These are phyloP conservation scores for Phragmites australis DNA, from an alignment of 176 grass and related monocot genomes.

Conservation along the genomic window DNA sequence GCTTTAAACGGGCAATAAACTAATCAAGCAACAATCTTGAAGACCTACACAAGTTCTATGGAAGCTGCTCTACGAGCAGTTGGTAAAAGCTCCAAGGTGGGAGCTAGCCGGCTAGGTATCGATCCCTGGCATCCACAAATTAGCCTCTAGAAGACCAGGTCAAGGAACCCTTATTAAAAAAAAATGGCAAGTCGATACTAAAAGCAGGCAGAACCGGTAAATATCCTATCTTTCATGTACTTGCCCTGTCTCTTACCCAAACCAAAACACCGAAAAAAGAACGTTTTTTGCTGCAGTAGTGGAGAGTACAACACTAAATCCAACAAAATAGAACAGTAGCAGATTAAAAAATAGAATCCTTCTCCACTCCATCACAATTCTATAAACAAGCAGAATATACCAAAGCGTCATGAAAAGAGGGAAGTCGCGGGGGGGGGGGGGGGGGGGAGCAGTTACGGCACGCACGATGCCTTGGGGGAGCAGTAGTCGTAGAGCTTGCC, in stretches of 20 bases:
- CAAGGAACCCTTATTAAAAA: no score
- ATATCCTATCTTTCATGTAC: background rate
- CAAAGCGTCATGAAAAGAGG: background rate
- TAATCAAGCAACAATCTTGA: slow-evolving; percentile 11
- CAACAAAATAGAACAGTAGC: background rate
- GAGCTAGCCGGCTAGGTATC: no score
- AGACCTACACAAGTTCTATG: background rate
- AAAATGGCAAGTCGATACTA: background rate
- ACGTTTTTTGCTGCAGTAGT: background rate
- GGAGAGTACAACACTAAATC: background rate
- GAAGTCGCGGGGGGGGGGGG: background rate
- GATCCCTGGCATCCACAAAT: no score
- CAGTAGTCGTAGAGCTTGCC: slow-evolving; percentile 96
- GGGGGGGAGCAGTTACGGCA: background rate
- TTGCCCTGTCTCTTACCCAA: background rate
- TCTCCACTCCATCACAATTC: background rate
- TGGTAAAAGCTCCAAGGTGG: no score
- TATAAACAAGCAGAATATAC: background rate
- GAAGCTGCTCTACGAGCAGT: no score
- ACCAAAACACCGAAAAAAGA: background rate
- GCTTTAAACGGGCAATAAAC: background rate
- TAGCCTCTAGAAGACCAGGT: no score
- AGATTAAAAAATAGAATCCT: background rate
- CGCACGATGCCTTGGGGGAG: slow-evolving; percentile 69
- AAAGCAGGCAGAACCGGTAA: background rate